Evolutionary conservation across 2,329 filamentous ascomycete species (phyloP), one percentile per base, ranked within the genome.

Genomic region (Xylariaceae sp.): DNA sequence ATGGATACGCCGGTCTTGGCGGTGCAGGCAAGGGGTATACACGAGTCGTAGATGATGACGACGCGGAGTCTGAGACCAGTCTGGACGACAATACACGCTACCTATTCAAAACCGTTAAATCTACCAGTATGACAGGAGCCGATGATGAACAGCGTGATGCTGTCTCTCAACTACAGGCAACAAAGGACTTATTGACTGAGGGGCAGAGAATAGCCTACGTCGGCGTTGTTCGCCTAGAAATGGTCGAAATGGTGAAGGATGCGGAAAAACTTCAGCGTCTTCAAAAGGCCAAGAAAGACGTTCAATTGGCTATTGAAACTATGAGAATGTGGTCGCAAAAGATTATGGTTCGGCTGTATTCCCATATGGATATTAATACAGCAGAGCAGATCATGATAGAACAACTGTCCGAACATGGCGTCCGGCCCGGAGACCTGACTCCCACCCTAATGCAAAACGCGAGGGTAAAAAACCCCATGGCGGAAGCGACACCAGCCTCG

Each of bases 321-420:
- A 86, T 89, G 74, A 87, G 87, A 71, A 96, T 96, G 88, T 99
- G 92, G 92, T 85, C 88, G 54, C 94, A 99, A 70, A 95, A 95
- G 74, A 95, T 96, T 80, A 99, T 99, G 91, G 84, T 96, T 57
- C 84, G 92, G 29, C 71, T 99, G 9, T 99, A 97, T 70, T 77
- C 84, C 9, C 94, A 99, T 72, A 99, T 99, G 94, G 94, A 99
- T 57, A 95, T 99, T 65, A 91, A 86, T 66, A 77, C 86, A 27
- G 86, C 83, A 11, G 94, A 99, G 72, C 94, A 99, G 75, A 78
- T 99, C 70, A 99, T 99, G 94, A 96, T 99, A 62, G 94, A 99
- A 73, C 94, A 99, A 71, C 78, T 99, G 55, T 87, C 89, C 9
- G 88, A 94, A 55, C 94, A 99, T 72, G 94, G 92, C 3, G 91